Evolutionary conservation across 345 rosid genomes (phyloP), one percentile per base, ranked within the genome.

Genomic region (Aquilaria malaccensis): DNA sequence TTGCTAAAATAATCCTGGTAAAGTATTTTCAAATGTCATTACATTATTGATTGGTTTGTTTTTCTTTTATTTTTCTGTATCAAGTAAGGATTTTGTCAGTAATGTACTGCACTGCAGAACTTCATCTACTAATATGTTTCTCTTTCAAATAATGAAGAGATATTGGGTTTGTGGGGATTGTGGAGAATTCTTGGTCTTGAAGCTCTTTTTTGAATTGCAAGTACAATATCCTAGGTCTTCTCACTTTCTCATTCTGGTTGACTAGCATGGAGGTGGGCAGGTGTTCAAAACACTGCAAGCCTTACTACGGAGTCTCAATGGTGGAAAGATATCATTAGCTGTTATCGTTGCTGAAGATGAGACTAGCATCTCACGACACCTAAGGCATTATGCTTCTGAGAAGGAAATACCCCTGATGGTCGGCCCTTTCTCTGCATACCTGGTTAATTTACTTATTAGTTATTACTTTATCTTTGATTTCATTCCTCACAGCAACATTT

Each of bases 181-280:
- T 37, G 5, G 43, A 4, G 43, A 9, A 9, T 9, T 37, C 7
- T 9, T 37, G 43, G 5, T 37, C 4, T 37, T 37, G 7, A 37
- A 37, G 43, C 7, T 37, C 7, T 37, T 1, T 37, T 37, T 5
- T 37, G 43, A 37, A 37, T 37, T 37, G 1, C 43, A 37, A 37
- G 4, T 37, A 37, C 43, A 37, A 0, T 37, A 37, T 37, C 43
- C 56, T 33, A 10, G n/a, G 63, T 14, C 33, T 41, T 33, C 45
- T 30, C 13, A 31, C 58, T 50, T 56, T 50, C 55, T 41, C 48
- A 63, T 45, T 49, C 61, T 48, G 63, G 51, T 49, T 55, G 60
- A 52, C 32, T 66, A 84, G 89, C 89, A 81, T 72, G 93, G 85
- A 60, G 87, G 83, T 45, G 89, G 93, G 48, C 63, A 58, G 52